Evolutionary conservation across 257 asterid genomes (phyloP).

Genomic region (Cruciata laevipes): DNA sequence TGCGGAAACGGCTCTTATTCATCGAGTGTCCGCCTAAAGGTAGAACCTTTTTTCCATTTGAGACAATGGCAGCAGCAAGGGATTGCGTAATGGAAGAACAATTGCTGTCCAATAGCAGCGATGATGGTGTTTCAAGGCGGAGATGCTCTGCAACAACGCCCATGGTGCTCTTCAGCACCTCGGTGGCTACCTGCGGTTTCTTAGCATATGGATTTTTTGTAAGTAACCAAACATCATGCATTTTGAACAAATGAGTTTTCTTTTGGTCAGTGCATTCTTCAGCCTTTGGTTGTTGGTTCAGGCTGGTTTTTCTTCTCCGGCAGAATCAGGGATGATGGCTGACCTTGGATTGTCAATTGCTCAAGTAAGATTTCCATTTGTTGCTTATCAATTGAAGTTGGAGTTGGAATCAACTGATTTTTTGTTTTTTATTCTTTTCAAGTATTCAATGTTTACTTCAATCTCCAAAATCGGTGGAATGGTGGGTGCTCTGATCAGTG

Average conservation of each 20-base stretch:
- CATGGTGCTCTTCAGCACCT: constrained; percentile 5
- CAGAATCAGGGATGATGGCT: constrained; percentile 7
- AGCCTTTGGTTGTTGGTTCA: background rate
- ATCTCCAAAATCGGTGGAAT: constrained; percentile 21
- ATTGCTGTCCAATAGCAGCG: background rate
- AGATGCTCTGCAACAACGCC: constrained; percentile 6
- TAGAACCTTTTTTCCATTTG: background rate
- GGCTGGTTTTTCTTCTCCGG: constrained; percentile 10
- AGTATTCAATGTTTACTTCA: constrained; percentile 20
- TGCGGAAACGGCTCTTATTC: background rate
- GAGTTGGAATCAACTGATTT: constrained; percentile 7
- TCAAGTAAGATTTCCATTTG: constrained; percentile 2
- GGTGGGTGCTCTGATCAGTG: constrained; percentile 20
- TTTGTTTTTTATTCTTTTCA: background rate
- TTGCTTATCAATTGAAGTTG: background rate
- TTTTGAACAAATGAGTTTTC: background rate
- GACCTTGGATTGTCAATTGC: constrained; percentile 15
- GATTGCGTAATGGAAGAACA: constrained; percentile 11
- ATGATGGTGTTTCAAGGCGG: background rate
- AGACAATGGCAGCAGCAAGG: background rate
- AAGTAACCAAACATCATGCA: background rate
- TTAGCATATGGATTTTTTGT: constrained; percentile 14
- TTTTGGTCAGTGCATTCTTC: too few species aligned
- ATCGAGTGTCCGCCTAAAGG: background rate
- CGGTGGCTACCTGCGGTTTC: constrained; percentile 11